Evolutionary conservation across 768 basidiomycete species (phyloP), one percentile per base, ranked within the genome.

Genomic region (Boletus fagicola): DNA sequence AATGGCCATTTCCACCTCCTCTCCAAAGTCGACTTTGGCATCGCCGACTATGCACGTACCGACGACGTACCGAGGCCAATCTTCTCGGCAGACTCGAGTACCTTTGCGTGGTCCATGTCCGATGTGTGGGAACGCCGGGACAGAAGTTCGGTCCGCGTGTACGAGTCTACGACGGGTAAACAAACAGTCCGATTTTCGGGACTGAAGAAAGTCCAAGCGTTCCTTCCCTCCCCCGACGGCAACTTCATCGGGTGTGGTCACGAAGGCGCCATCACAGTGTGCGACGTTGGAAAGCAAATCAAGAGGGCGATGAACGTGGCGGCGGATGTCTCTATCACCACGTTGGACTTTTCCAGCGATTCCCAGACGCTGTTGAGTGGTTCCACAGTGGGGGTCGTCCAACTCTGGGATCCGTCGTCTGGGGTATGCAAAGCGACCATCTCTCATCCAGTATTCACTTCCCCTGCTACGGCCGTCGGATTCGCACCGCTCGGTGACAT

Each of bases 11-110:
- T 55, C 11, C 43, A 16, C 6, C 12, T 12, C 30, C 22, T 63
- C 36, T 47, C 36, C 18, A 60, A 56, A 45, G 38, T 64, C 39
- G 56, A 64, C 24, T 53, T 53, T 40, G 57, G 58, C 16, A 16
- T 57, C 31, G 38, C 40, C 6, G 45, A 42, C 1, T 45, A 47
- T 9, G 18, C 56, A 26, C 58, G 56, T 16, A 28, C 13, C 3
- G 33, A 45, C 0, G 47, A 63, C 10, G 44, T 48, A 2, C 11
- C 12, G 9, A 31, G 1, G 9, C 45, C 51, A 33, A 11, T 39
- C 4, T 64, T 64, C 40, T 64, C 56, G 8, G 42, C 24, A 4
- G 53, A 63, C 36, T 52, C 56, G 10, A 43, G 48, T 12, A 53
- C 30, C 11, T 60, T 61, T 50, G 51, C 56, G 5, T 63, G 51